Evolutionary conservation across 495 filamentous ascomycete genomes (phyloP), one percentile per base, ranked within the genome.

Genomic region (Usnea hakonensis): DNA sequence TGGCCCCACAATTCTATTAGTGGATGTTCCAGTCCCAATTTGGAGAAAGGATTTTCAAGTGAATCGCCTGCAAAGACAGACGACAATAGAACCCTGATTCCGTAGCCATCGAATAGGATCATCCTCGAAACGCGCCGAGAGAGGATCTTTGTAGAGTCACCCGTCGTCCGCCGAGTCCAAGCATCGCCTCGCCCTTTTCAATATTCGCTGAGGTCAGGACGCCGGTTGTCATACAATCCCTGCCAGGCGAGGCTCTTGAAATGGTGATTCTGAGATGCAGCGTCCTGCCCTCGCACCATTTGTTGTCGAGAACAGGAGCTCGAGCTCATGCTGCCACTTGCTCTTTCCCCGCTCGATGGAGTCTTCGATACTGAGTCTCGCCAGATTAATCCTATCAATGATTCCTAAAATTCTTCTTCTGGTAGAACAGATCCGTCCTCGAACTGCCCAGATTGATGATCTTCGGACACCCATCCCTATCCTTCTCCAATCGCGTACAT

Each of bases 381-480:
- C 7, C 11, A 23, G 40, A 28, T 11, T 28, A 33, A 43, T 7
- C 30, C 43, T 38, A 72, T 79, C 77, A 86, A 73, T 86, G 82
- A 80, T 87, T 87, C 68, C 85, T 75, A 74, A 86, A 87, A 80
- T 82, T 85, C 74, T 89, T 89, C 75, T 87, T 87, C 76, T 89
- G 86, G 76, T 90, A 93, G 70, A 93, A 88, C 72, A 98, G 79
- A 83, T 99, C 94, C 62, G 95, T 97, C 76, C 94, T 82, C 58
- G 89, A 93, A 78, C 87, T 91, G 54, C 94, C 94, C 72, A 99
- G 70, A 72, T 99, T 99, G 69, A 99, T 97, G 77, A 99, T 99
- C 83, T 99, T 99, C 41, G 94, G 94, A 75, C 94, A 99, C 3
- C 94, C 94, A 70, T 99, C 94, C 59, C 94, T 82, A 72, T 99